Evolutionary conservation across 1,284 basidiomycete species (phyloP), one percentile per base, ranked within the genome.

Genomic region (Cryptococcus sp.): DNA sequence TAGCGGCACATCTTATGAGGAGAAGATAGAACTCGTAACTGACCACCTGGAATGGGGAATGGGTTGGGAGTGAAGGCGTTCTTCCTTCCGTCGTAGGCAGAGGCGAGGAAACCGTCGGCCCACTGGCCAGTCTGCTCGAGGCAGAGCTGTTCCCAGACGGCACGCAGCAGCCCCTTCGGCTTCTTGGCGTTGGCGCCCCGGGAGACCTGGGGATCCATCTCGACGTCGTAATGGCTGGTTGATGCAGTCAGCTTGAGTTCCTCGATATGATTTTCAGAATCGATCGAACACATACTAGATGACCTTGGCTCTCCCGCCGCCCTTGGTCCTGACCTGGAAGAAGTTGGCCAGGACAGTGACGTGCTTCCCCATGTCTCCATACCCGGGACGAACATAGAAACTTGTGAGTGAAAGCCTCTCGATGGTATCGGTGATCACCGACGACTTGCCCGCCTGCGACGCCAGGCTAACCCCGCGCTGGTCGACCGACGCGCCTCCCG

Each of bases 151-250:
- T 69, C 69, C 65, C 65, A 70, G 3, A 69, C 64, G 0, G 67
- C 64, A 40, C 67, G 62, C 4, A 70, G 62, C 1, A 69, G 55
- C 8, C 52, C 54, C 35, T 61, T 61, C 7, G 69, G 65, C 28
- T 63, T 63, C 58, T 64, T 68, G 47, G 63, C 60, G 50, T 65
- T 70, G 46, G 63, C 58, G 21, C 62, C 62, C 50, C 64, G 64
- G 36, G 68, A 66, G 44, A 73, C 66, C 11, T 50, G 42, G 6
- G 75, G 75, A 44, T 72, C 60, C 52, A 77, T 75, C 44, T 70
- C 69, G 8, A 77, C 66, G 51, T 77, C 72, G 52, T 75, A 77
- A 56, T 77, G 75, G 63, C 69, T 73, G 9, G 50, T 1, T 9
- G 9, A 53, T 65, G 36, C 21, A 33, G 47, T 35, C 47, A 37